A percentile compares a stretch with the other conserved stretches of the same genome.
Evolutionary conservation across 495 filamentous ascomycete genomes (phyloP).

Genomic region (Penicillium cataractarum): DNA sequence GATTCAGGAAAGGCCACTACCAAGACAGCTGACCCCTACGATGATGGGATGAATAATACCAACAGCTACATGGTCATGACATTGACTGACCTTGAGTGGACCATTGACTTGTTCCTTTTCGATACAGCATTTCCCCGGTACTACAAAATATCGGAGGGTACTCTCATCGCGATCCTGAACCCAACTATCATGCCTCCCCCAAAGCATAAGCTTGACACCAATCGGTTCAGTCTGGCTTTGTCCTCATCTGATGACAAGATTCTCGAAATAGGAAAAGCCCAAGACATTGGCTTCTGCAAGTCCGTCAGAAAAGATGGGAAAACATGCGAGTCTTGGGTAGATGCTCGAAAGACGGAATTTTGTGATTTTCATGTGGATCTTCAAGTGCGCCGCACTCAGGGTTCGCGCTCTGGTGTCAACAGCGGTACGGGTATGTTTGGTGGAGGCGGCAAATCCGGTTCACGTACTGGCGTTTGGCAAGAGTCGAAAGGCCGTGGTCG

Average conservation of each 20-base stretch:
- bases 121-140: slow-evolving; percentile 86
- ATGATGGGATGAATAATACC: slow-evolving; percentile 58
- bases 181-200: slow-evolving; percentile 87
- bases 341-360: slow-evolving; percentile 82
- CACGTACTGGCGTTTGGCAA: slow-evolving; percentile 51
- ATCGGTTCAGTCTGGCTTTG: slow-evolving; percentile 80
- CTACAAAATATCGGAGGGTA: slow-evolving; percentile 87
- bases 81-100: slow-evolving; percentile 87
- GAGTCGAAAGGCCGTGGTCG: slow-evolving; percentile 34
- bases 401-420: slow-evolving; percentile 80
- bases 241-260: slow-evolving; percentile 84
- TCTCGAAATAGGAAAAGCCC: slow-evolving; percentile 82
- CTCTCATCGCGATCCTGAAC: slow-evolving; percentile 90
- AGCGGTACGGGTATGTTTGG: slow-evolving; percentile 52
- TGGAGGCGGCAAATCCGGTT: slow-evolving; percentile 48
- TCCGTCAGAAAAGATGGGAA: slow-evolving; percentile 80
- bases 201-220: slow-evolving; percentile 69
- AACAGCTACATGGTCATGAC: slow-evolving; percentile 90
- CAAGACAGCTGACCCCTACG: slow-evolving; percentile 50
- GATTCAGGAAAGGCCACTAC: slow-evolving; percentile 45
- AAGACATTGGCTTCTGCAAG: slow-evolving; percentile 91
- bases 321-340: slow-evolving; percentile 81
- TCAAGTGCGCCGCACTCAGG: slow-evolving; percentile 70
- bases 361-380: slow-evolving; percentile 92
- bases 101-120: slow-evolving; percentile 90